phyloP scores from a whole-genome alignment of 805 yeast species.

The Cyberlindnera nakhonratchasimensis region DNA sequence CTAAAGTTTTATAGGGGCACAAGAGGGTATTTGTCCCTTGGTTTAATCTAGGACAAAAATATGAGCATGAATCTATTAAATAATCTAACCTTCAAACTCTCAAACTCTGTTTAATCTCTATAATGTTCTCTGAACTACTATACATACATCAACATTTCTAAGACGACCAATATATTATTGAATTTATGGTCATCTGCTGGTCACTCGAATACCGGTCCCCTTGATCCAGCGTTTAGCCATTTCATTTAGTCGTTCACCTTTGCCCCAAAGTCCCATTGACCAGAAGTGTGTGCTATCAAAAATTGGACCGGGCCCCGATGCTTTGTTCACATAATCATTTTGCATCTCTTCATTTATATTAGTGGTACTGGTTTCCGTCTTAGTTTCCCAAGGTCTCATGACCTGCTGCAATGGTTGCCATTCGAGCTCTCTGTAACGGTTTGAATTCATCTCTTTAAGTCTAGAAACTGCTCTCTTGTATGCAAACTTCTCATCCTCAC shows the following conservation, averaged over 20 bases:
- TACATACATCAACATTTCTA: too few relatives aligned
- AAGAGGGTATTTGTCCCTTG: too few relatives aligned
- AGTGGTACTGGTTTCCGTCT: not conserved
- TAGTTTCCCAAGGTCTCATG: conserved; percentile 57
- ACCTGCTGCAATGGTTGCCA: conserved; percentile 54
- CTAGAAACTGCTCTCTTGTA: conserved; percentile 68
- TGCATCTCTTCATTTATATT: conserved; percentile 13
- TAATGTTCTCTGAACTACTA: too few relatives aligned
- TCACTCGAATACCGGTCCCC: conserved; percentile 28
- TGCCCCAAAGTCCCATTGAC: conserved; percentile 66
- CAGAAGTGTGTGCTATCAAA: conserved; percentile 53
- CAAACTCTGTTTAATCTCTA: too few relatives aligned
- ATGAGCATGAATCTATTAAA: too few relatives aligned
- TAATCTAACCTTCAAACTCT: too few relatives aligned
- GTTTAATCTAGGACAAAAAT: too few relatives aligned
- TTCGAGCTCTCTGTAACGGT: conserved; percentile 45
- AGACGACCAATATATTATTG: too few relatives aligned
- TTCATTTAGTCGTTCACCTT: conserved; percentile 43
- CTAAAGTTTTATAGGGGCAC: too few relatives aligned
- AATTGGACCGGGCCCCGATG: conserved; percentile 32
- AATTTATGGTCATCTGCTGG: too few relatives aligned
- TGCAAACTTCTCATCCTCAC: conserved; percentile 76
- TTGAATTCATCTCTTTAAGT: conserved; percentile 55
- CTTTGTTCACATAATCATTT: conserved; percentile 17
- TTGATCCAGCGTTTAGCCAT: conserved; percentile 56